Percentiles rank a stretch among this genome's conserved stretches.
Conservation (phyloP, 2,329 filamentous ascomycete species). For the Fusarium nelsonii region DNA sequence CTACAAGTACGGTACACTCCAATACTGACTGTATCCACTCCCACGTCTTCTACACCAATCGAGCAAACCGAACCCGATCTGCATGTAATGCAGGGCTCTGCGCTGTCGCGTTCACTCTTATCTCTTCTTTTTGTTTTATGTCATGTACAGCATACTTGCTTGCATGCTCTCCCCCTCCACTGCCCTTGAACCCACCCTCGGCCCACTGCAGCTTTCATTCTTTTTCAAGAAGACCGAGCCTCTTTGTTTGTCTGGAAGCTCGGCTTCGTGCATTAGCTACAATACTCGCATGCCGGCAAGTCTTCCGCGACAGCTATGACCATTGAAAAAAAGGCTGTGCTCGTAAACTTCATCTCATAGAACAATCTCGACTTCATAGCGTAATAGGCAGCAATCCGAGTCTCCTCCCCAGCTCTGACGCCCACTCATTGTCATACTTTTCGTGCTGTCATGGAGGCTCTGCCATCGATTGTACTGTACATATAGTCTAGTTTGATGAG, state of each 20-base stretch:
- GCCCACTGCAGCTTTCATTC: constrained; percentile 17
- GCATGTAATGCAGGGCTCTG: constrained; percentile 26
- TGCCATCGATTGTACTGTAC: constrained; percentile 6
- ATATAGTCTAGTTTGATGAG: constrained; percentile 10
- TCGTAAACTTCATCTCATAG: constrained; percentile 1
- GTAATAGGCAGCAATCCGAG: constrained; percentile 20
- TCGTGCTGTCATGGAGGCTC: constrained; percentile 17
- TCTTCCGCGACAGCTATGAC: constrained; percentile 29
- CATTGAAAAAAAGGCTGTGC: constrained; percentile 28
- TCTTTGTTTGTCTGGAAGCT: constrained; percentile 24
- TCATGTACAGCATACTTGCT: constrained; percentile 2
- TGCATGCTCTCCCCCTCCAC: constrained; percentile 8
- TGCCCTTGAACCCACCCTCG: constrained; percentile 18
- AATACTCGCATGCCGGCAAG: constrained; percentile 22
- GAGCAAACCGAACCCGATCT: constrained; percentile 33
- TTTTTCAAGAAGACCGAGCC: constrained; percentile 14
- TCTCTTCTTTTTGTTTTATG: constrained; percentile 1
- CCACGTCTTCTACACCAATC: constrained; percentile 21
- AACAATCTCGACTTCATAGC: background rate
- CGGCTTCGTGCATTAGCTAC: constrained; percentile 34
- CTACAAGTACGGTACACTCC: background rate
- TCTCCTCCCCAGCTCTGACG: constrained; percentile 6
- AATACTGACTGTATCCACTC: background rate
- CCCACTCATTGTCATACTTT: constrained; percentile 11
- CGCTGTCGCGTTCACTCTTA: background rate